These are phyloP conservation scores for Avena eriantha DNA, from an alignment of 176 grass and related monocot genomes.

Conservation along the genomic window DNA sequence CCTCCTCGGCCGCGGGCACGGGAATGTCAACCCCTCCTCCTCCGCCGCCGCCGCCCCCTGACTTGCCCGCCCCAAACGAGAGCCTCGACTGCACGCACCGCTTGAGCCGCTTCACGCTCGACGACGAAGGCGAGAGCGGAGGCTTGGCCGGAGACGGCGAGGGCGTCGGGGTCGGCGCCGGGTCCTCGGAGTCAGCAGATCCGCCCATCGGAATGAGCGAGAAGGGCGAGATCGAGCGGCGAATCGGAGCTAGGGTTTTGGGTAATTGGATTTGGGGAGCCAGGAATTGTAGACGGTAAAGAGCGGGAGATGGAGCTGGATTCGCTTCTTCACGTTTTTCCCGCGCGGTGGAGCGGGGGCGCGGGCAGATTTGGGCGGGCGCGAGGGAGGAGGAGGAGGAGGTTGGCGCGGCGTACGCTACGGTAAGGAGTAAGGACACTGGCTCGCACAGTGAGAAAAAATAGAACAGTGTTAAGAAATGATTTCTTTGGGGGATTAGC, in stretches of 20 bases:
- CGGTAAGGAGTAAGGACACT: neutral
- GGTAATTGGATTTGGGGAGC: slow-evolving; percentile 11
- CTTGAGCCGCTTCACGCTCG: slow-evolving; percentile 36
- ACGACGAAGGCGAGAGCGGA: slow-evolving; percentile 47
- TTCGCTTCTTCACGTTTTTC: slow-evolving; percentile 46
- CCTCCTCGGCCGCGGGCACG: slow-evolving; percentile 16
- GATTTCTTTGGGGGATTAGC: neutral
- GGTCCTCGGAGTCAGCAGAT: slow-evolving; percentile 47
- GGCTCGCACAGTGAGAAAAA: neutral
- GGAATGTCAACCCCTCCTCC: slow-evolving; percentile 15
- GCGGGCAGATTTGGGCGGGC: slow-evolving; percentile 40
- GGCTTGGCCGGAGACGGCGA: slow-evolving; percentile 46
- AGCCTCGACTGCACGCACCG: slow-evolving; percentile 74
- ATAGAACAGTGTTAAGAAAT: neutral
- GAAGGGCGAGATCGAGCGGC: neutral
- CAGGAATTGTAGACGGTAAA: neutral
- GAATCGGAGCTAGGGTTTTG: slow-evolving; percentile 34
- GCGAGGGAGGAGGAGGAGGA: neutral
- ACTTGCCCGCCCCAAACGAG: slow-evolving; percentile 47
- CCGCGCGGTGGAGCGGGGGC: slow-evolving; percentile 36
- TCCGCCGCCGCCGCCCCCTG: neutral
- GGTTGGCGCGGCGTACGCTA: neutral
- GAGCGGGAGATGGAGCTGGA: slow-evolving; percentile 26
- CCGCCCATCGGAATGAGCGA: slow-evolving; percentile 37
- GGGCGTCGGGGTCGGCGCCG: slow-evolving; percentile 39